phyloP scores from a whole-genome alignment of 805 yeast species.

The Groenewaldozyma tartarivorans region DNA sequence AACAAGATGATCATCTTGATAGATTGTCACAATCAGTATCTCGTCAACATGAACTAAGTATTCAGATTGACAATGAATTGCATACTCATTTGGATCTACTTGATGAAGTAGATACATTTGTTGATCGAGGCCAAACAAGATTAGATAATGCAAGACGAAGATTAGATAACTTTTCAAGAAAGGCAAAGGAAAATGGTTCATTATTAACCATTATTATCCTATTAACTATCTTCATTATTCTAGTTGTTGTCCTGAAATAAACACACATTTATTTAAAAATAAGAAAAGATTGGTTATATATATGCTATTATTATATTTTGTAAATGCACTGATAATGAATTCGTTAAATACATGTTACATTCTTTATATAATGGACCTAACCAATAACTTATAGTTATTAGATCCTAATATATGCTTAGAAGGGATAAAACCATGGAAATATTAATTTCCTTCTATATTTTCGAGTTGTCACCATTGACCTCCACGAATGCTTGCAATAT shows the following conservation, averaged over 20 bases:
- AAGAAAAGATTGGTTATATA: too few relatives aligned
- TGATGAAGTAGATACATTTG: slow-evolving; percentile 30
- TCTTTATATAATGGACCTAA: too few relatives aligned
- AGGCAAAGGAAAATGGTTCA: slow-evolving; percentile 31
- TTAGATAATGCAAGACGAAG: slow-evolving; percentile 27
- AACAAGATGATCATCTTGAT: slow-evolving; percentile 31
- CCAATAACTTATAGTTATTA: too few relatives aligned
- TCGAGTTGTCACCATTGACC: too few relatives aligned
- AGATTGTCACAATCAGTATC: slow-evolving; percentile 27
- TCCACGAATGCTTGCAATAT: too few relatives aligned
- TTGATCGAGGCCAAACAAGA: slow-evolving; percentile 27
- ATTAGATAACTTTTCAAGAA: slow-evolving; percentile 28
- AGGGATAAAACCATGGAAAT: too few relatives aligned
- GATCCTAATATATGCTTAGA: too few relatives aligned
- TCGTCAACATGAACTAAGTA: slow-evolving; percentile 30
- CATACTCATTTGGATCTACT: slow-evolving; percentile 28
- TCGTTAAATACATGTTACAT: too few relatives aligned
- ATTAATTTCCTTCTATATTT: too few relatives aligned
- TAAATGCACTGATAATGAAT: too few relatives aligned
- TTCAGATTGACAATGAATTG: slow-evolving; percentile 31
- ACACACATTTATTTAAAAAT: too few relatives aligned
- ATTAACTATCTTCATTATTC: slow-evolving; percentile 26
- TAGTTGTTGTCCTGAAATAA: slow-evolving; percentile 26
- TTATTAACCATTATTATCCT: slow-evolving; percentile 26
- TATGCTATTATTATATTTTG: too few relatives aligned